A percentile compares a stretch with the other conserved stretches of the same genome.
These are phyloP conservation scores for Lentinula novae-zelandiae DNA, from an alignment of 1,284 basidiomycete genomes.

Conservation along the genomic window DNA sequence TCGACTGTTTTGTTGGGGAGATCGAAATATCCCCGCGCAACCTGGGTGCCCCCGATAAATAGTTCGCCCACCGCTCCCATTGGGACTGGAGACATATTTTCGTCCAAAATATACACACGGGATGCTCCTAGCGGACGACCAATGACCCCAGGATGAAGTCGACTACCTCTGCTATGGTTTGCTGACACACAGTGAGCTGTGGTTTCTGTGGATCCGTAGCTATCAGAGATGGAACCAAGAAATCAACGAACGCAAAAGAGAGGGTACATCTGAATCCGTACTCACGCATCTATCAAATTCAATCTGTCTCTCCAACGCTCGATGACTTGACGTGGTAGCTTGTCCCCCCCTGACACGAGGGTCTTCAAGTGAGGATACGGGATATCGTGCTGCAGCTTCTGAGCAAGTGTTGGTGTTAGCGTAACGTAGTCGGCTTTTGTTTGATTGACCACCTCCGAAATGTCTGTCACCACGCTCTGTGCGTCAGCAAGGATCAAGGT, in stretches of 20 bases:
- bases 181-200: not conserved
- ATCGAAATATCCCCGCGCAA: conserved; percentile 13
- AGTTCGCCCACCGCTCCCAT: conserved; percentile 11
- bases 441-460: not conserved
- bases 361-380: conserved; percentile 1
- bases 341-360: conserved; percentile 2
- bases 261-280: not conserved
- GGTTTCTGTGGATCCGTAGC: conserved; percentile 3
- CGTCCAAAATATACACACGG: conserved; percentile 2
- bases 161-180: not conserved
- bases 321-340: conserved; percentile 7
- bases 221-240: conserved; percentile 8
- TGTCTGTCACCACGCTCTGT: not conserved
- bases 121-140: conserved; percentile 7
- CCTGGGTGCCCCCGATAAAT: conserved; percentile 8
- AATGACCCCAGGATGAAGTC: not conserved
- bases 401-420: conserved; percentile 4
- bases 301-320: not conserved
- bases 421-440: conserved; percentile 2
- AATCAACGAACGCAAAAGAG: not conserved
- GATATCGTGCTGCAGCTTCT: not conserved
- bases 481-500: not conserved
- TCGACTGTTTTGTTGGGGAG: not conserved
- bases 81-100: conserved; percentile 3
- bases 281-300: not conserved